Evolutionary conservation across 2,329 filamentous ascomycete species (phyloP).

Genomic region (Cyclaneusma minus): DNA sequence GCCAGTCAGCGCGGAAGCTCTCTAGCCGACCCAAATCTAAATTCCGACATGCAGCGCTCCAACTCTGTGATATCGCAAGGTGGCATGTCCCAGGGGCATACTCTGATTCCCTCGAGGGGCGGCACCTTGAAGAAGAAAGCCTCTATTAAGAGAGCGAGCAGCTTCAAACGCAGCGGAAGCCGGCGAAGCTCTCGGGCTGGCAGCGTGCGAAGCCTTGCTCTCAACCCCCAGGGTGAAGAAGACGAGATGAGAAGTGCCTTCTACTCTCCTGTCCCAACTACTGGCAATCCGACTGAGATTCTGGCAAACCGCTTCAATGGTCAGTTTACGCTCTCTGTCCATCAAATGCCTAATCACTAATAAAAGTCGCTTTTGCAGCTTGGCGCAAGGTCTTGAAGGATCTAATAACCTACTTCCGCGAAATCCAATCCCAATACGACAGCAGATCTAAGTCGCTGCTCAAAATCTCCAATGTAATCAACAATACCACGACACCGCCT

Average conservation of each 20-base stretch:
- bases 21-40: constrained; percentile 36
- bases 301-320: constrained; percentile 81
- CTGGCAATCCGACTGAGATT: constrained; percentile 74
- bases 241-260: constrained; percentile 72
- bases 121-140: constrained; percentile 83
- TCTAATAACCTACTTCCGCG: constrained; percentile 82
- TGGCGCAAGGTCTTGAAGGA: constrained; percentile 96
- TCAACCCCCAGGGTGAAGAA: constrained; percentile 53
- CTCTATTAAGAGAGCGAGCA: constrained; percentile 58
- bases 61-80: constrained; percentile 31
- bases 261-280: constrained; percentile 76
- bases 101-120: constrained; percentile 27
- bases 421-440: constrained; percentile 83
- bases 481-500: constrained; percentile 60
- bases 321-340: constrained; percentile 21
- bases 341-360: constrained; percentile 2
- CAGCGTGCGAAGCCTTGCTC: constrained; percentile 65
- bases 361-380: constrained; percentile 31
- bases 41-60: constrained; percentile 50
- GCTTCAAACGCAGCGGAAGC: constrained; percentile 66
- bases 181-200: constrained; percentile 70
- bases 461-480: constrained; percentile 72
- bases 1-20: constrained; percentile 51
- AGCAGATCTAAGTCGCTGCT: constrained; percentile 65
- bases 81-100: constrained; percentile 7